Base-by-base conservation (phyloP, 2,329 filamentous ascomycete species). In the Aspergillus brasiliensis region DNA sequence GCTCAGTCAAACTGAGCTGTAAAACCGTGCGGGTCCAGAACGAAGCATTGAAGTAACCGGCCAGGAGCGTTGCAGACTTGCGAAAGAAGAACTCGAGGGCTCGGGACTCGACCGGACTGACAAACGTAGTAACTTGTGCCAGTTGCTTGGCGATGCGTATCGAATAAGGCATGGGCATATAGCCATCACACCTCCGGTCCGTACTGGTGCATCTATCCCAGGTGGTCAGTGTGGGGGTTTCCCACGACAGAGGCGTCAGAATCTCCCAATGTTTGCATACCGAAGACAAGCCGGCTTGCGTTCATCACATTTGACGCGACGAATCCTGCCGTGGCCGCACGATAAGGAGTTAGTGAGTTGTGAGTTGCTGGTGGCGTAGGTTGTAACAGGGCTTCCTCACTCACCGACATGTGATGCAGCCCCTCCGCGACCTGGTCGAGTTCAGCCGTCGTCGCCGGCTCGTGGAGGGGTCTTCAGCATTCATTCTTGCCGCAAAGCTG, bases 321-420 rank as follows among this genome's bases (percentile, higher is more conserved):
- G 58, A 63, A 61, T 61, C 59, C 64, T 66, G n/a, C 13, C 4
- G 28, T 3, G 3, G 3, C 17, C 28, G 17, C 60, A 8, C 8
- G 8, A 6, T 28, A 11, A 23, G 8, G 15, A 13, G 44, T 48
- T 17, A 48, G 23, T 10, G 21, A 27, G 56, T 40, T 58, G 63
- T 47, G 62, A 34, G 31, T 10, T 8, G 2, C 38, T 5, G 17
- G 52, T 23, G 51, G 51, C 6, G 15, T n/a, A 8, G 21, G 13
- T 25, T 5, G 17, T 47, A n/a, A 7, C 23, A 28, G 23, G 19
- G 27, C 19, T 15, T 34, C 11, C 25, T 27, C 15, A 81, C 86
- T 72, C 80, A 88, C 86, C 89, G 89, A 86, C 86, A 89, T 72
- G 85, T 87, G 67, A 80, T 81, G 73, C 87, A 89, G 42, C 86